Base-by-base conservation (phyloP, 768 basidiomycete species). In the Psilocybe cyanescens region DNA sequence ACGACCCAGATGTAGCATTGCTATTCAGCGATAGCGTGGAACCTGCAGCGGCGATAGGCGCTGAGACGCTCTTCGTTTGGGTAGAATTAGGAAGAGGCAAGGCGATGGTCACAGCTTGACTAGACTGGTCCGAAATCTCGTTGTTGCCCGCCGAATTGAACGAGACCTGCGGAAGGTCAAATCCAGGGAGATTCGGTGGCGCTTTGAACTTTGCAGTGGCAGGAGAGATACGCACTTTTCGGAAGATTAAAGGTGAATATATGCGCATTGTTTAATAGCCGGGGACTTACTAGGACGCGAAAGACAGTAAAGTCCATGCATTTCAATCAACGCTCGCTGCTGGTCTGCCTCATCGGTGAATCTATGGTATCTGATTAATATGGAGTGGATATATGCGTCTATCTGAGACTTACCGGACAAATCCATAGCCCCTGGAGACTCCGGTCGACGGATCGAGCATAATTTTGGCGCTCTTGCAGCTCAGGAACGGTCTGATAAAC, bases 381-480 rank as follows among this genome's bases (percentile, higher is more conserved):
- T 44, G 52, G 19, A 63, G 39, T 61, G 28, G 59, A 57, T 55
- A 55, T 51, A 60, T 54, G 52, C 51, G 48, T 44, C 51, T 65
- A 57, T 11, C 48, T 19, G 51, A 1, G 57, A 74, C 84, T 55
- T 62, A 89, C 91, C 95, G 84, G 41, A 97, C 95, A 70, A 97
- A 97, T 30, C 95, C 95, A 74, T 96, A 97, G 3, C 95, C 95
- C 63, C 93, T 83, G 30, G 92, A 94, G 19, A 94, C 86, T 16
- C 94, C 94, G 4, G 94, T 94, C 19, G 90, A 85, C 2, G 95
- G 94, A 73, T 95, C 94, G 51, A 94, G 79, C 94, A 95, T 95
- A 65, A 94, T 97, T 79, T 95, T 95, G 31, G 95, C 95, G 73
- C 94, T 95, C 79, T 94, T 95, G 77, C 94, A 95, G 72, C 93